These are phyloP conservation scores for Calamus simplicifolius DNA, from an alignment of 176 grass and related monocot species.

Conservation along the genomic window DNA sequence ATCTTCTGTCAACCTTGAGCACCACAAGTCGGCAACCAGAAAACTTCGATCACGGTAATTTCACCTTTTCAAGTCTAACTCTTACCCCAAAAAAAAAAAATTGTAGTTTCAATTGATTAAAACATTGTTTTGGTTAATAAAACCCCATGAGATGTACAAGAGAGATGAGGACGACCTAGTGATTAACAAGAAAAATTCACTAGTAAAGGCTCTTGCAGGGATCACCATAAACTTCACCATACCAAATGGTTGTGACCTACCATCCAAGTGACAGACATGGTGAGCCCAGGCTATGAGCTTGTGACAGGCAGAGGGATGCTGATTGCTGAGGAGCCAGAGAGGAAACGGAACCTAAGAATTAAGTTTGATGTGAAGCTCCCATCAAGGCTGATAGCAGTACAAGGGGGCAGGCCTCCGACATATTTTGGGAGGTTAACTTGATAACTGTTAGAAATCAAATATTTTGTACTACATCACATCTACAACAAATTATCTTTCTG, in stretches of 20 bases:
- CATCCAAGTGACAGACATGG: slow-evolving; percentile 41
- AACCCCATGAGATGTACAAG: slow-evolving; percentile 59
- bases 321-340: slow-evolving; percentile 39
- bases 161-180: slow-evolving; percentile 58
- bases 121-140: slow-evolving; percentile 10
- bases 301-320: slow-evolving; percentile 55
- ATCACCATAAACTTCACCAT: slow-evolving; percentile 38
- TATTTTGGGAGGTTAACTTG: slow-evolving; percentile 19
- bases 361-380: slow-evolving; percentile 55
- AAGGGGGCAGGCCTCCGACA: slow-evolving; percentile 28
- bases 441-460: no score
- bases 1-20: no score
- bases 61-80: no score
- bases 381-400: slow-evolving; percentile 19
- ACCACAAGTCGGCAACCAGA: no score
- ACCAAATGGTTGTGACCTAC: slow-evolving; percentile 34
- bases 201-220: slow-evolving; percentile 52
- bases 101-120: no score
- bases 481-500: no score
- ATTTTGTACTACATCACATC: no score
- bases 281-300: slow-evolving; percentile 36
- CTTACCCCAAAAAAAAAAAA: no score
- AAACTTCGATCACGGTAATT: no score
- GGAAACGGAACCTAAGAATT: slow-evolving; percentile 41
- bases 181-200: slow-evolving; percentile 29